Conservation (phyloP, 2,329 filamentous ascomycete genomes). For the Aspergillus amoenus region DNA sequence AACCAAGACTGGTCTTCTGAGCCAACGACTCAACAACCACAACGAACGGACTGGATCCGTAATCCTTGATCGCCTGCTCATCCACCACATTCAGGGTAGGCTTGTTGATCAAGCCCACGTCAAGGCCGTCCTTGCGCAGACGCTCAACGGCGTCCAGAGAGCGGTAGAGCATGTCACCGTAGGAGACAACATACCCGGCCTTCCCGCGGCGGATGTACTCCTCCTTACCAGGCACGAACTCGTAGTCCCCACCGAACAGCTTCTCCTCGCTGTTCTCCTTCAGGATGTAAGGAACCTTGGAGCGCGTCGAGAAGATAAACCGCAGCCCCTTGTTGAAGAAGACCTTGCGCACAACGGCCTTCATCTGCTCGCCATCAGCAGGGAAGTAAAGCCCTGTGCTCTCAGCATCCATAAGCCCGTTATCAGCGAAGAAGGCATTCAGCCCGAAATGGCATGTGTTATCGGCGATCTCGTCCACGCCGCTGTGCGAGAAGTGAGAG, state of each 20-base stretch:
- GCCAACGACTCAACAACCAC: conserved; percentile 40
- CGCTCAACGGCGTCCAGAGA: conserved; percentile 41
- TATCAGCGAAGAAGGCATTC: conserved; percentile 44
- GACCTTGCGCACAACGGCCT: conserved; percentile 35
- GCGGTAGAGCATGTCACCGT: conserved; percentile 43
- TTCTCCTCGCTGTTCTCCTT: conserved; percentile 37
- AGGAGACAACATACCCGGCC: conserved; percentile 40
- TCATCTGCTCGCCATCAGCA: conserved; percentile 43
- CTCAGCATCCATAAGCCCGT: conserved; percentile 39
- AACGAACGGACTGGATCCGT: conserved; percentile 38
- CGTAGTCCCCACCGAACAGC: conserved; percentile 36
- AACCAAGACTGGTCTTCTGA: conserved; percentile 42
- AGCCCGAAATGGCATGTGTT: conserved; percentile 45
- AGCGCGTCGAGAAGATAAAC: conserved; percentile 40
- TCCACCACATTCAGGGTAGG: conserved; percentile 41
- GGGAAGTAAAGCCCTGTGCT: conserved; percentile 40
- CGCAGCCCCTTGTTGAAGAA: conserved; percentile 40
- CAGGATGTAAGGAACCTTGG: conserved; percentile 39
- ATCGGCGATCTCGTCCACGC: conserved; percentile 43
- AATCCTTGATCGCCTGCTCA: conserved; percentile 38
- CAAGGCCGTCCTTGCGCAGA: conserved; percentile 35
- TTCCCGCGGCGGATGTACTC: conserved; percentile 38
- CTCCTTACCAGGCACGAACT: conserved; percentile 39
- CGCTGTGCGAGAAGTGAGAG: conserved; percentile 42
- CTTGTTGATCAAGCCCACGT: conserved; percentile 42